Percentiles rank a stretch among this genome's conserved stretches.
Conservation (phyloP, 2,329 filamentous ascomycete genomes). For the Talaromyces amestolkiae region DNA sequence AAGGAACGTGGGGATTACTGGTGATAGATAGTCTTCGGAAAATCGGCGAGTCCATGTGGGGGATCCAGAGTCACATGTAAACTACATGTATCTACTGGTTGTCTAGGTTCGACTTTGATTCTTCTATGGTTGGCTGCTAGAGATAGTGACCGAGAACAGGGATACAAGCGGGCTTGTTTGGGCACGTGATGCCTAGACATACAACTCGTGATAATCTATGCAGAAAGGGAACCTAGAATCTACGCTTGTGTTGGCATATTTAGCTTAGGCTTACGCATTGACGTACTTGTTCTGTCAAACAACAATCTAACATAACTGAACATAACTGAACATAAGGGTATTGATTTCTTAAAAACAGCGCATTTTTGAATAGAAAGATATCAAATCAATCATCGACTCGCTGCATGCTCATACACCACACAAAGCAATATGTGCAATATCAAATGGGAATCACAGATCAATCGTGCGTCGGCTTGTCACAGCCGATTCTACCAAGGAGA, state of each 20-base stretch:
- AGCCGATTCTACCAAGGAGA: constrained; percentile 76
- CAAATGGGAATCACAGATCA: constrained; percentile 11
- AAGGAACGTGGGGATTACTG: background rate
- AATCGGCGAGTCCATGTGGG: background rate
- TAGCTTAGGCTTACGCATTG: background rate
- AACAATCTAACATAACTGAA: constrained; percentile 3
- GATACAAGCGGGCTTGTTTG: background rate
- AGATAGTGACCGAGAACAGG: background rate
- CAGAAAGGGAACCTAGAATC: background rate
- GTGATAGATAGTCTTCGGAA: background rate
- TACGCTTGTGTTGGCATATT: background rate
- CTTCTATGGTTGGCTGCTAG: background rate
- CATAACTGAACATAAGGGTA: constrained; percentile 19
- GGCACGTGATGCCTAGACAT: background rate
- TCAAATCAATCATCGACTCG: constrained; percentile 8
- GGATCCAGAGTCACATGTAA: background rate
- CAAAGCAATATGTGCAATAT: constrained; percentile 18
- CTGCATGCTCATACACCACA: constrained; percentile 13
- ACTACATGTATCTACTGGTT: background rate
- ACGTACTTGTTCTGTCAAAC: background rate
- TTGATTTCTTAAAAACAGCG: constrained; percentile 12
- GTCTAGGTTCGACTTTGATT: background rate
- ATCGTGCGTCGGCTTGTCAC: constrained; percentile 61
- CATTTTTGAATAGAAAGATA: constrained; percentile 9
- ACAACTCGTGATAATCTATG: too few relatives aligned